phyloP scores from a whole-genome alignment of 495 filamentous ascomycete species.

The Aspergillus nidulans region DNA sequence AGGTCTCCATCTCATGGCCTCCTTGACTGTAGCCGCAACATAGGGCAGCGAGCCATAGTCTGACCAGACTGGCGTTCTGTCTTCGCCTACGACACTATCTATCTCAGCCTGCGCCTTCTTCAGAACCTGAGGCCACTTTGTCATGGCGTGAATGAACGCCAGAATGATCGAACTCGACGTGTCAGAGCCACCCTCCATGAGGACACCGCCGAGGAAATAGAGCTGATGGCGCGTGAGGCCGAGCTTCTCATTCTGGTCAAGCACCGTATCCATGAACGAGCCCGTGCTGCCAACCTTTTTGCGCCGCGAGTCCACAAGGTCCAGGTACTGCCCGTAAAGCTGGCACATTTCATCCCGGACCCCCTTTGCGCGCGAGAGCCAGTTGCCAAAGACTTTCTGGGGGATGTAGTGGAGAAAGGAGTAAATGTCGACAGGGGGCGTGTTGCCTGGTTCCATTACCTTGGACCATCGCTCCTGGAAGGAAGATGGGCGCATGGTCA shows the following conservation, averaged over 20 bases:
- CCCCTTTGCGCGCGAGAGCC: constrained; percentile 27
- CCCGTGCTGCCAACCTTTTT: constrained; percentile 6
- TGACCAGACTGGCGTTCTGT: not conserved
- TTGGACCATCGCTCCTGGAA: constrained; percentile 30
- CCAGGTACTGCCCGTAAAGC: constrained; percentile 22
- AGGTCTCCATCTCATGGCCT: not conserved
- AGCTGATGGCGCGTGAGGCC: constrained; percentile 24
- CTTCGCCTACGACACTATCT: not conserved
- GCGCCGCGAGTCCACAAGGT: not conserved
- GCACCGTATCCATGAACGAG: constrained; percentile 37
- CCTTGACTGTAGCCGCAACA: constrained; percentile 7
- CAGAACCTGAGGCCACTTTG: not conserved
- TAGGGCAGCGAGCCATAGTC: constrained; percentile 5
- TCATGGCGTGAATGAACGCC: constrained; percentile 1
- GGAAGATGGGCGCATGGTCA: no score
- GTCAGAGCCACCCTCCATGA: constrained; percentile 45
- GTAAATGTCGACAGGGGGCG: constrained; percentile 46
- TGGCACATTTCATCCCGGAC: constrained; percentile 34
- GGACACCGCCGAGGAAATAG: constrained; percentile 26
- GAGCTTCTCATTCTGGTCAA: constrained; percentile 25
- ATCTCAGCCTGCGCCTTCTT: constrained; percentile 3
- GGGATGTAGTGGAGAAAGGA: constrained; percentile 38
- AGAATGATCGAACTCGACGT: constrained; percentile 28
- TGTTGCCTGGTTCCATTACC: constrained; percentile 32
- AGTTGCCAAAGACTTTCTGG: constrained; percentile 34